phyloP scores from a whole-genome alignment of 2,329 filamentous ascomycete species.

The Neophaeococcomyces aloes region DNA sequence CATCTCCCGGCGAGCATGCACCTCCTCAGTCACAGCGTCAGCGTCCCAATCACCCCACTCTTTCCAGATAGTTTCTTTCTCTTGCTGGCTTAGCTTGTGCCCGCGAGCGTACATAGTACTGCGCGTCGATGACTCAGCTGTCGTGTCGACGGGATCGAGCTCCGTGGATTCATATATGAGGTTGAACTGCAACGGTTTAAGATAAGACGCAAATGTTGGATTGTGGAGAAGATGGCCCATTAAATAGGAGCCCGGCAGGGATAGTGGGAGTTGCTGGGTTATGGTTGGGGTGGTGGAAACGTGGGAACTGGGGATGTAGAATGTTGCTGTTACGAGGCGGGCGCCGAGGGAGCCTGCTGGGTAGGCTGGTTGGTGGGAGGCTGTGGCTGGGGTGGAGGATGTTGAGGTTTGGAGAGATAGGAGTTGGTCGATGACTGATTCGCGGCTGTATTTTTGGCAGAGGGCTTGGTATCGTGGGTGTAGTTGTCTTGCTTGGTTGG shows the following conservation, averaged over 20 bases:
- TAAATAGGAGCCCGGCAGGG: constrained; percentile 67
- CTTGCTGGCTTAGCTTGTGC: constrained; percentile 28
- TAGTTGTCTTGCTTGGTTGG: constrained; percentile 30
- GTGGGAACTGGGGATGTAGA: constrained; percentile 39
- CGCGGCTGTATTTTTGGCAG: constrained; percentile 62
- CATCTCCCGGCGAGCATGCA: constrained; percentile 30
- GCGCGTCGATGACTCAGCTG: constrained; percentile 10
- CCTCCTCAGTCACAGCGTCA: constrained; percentile 40
- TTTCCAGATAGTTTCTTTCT: constrained; percentile 47
- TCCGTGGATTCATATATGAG: constrained; percentile 86
- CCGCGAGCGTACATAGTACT: constrained; percentile 3
- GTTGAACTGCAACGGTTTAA: constrained; percentile 48
- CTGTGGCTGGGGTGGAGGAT: constrained; percentile 24
- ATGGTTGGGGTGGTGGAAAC: constrained; percentile 9
- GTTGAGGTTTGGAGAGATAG: constrained; percentile 49
- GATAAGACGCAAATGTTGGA: constrained; percentile 29
- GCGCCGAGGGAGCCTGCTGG: constrained; percentile 77
- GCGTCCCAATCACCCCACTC: constrained; percentile 28
- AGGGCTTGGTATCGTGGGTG: constrained; percentile 67
- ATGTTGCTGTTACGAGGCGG: constrained; percentile 54
- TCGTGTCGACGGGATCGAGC: constrained; percentile 60
- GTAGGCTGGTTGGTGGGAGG: constrained; percentile 26
- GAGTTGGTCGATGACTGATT: constrained; percentile 16
- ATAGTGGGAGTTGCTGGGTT: constrained; percentile 3
- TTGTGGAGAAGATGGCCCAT: constrained; percentile 67